phyloP scores from a whole-genome alignment of 352 stramenopile species.

The Phytophthora kernoviae region DNA sequence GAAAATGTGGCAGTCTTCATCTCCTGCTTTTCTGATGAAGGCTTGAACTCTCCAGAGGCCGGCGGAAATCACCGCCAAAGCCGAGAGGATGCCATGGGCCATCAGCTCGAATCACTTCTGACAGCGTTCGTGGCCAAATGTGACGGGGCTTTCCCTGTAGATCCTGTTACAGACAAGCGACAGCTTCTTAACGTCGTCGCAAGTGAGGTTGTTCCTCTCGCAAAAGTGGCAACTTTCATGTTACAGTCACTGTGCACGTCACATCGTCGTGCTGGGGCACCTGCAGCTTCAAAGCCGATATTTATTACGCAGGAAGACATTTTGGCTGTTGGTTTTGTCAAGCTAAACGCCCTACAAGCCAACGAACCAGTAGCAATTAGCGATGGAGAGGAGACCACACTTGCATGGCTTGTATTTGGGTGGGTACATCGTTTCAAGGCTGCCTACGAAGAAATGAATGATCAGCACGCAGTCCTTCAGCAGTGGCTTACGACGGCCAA shows the following conservation, averaged over 20 bases:
- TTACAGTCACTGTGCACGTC: conserved; percentile 42
- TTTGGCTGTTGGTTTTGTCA: conserved; percentile 54
- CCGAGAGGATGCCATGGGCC: conserved; percentile 26
- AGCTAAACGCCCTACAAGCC: conserved; percentile 24
- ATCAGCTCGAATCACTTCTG: conserved; percentile 40
- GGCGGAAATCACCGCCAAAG: conserved; percentile 6
- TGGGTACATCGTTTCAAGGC: conserved; percentile 74
- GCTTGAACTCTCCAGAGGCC: conserved; percentile 4
- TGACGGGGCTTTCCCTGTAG: conserved; percentile 33
- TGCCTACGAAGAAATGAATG: conserved; percentile 82
- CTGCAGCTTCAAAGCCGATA: conserved; percentile 54
- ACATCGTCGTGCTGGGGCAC: conserved; percentile 13
- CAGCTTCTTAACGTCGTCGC: conserved; percentile 79
- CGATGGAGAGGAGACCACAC: conserved; percentile 18
- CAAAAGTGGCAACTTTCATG: conserved; percentile 73
- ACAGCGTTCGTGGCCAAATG: conserved; percentile 32
- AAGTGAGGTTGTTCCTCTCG: conserved; percentile 73
- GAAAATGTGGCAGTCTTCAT: conserved; percentile 63
- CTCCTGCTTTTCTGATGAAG: conserved; percentile 44
- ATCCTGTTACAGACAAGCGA: conserved; percentile 36
- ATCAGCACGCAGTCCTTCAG: conserved; percentile 64
- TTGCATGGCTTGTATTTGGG: conserved; percentile 48
- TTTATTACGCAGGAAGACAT: conserved; percentile 61
- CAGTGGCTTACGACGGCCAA: conserved; percentile 84
- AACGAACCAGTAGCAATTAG: conserved; percentile 1